Percentiles rank a stretch among this genome's conserved stretches.
These are phyloP conservation scores for Botrytis pseudocinerea DNA, from an alignment of 2,329 filamentous ascomycete species.

Conservation along the genomic window DNA sequence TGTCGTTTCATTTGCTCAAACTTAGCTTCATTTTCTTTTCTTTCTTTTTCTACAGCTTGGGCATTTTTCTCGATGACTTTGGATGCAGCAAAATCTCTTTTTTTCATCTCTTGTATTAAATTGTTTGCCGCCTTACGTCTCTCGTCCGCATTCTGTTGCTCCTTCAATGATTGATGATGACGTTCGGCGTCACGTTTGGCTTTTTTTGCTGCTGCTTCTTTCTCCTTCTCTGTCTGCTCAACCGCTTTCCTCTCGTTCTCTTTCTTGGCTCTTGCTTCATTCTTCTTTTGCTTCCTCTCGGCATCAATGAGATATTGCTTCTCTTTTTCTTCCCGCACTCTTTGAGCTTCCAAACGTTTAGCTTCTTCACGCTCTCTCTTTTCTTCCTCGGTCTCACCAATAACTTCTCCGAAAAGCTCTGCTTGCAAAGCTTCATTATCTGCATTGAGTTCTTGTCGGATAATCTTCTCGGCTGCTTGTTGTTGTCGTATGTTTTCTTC, in stretches of 20 bases:
- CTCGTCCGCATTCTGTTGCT: slow-evolving; percentile 6
- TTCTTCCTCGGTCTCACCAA: slow-evolving; percentile 26
- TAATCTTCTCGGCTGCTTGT: slow-evolving; percentile 28
- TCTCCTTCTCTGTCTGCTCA: slow-evolving; percentile 23
- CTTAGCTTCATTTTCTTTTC: not conserved
- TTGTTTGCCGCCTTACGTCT: slow-evolving; percentile 23
- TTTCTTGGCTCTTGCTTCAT: slow-evolving; percentile 20
- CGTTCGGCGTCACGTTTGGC: slow-evolving; percentile 25
- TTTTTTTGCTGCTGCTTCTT: slow-evolving; percentile 21
- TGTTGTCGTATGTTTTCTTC: slow-evolving; percentile 20
- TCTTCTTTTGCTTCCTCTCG: not conserved
- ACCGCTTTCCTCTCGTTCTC: slow-evolving; percentile 12
- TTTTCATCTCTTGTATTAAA: slow-evolving; percentile 21
- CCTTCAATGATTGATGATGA: slow-evolving; percentile 11
- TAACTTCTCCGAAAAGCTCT: slow-evolving; percentile 31
- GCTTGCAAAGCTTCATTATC: slow-evolving; percentile 23
- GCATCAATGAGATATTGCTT: not conserved
- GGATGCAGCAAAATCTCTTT: slow-evolving; percentile 16
- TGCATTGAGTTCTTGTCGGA: slow-evolving; percentile 26
- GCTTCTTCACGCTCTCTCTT: slow-evolving; percentile 3
- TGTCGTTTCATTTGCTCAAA: not conserved
- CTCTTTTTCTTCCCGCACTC: not conserved
- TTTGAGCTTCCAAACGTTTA: slow-evolving; percentile 11
- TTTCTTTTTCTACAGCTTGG: slow-evolving; percentile 16
- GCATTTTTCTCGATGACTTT: slow-evolving; percentile 19